Evolutionary conservation across 2,329 filamentous ascomycete species (phyloP).

Genomic region (Fusarium armeniacum): DNA sequence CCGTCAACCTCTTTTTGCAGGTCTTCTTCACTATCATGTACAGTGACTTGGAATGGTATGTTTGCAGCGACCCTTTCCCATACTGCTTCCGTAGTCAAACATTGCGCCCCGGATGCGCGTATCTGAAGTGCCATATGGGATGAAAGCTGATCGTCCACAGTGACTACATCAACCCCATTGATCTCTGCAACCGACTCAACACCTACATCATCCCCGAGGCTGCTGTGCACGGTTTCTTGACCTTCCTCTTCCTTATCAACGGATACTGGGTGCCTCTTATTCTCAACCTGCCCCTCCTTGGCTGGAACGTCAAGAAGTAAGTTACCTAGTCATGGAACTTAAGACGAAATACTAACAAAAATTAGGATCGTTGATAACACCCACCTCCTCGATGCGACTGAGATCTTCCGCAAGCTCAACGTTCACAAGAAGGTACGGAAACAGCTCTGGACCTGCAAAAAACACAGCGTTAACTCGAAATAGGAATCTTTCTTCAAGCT

Average conservation of each 20-base stretch:
- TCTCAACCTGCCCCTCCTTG: slow-evolving; percentile 91
- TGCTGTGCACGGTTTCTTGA: slow-evolving; percentile 95
- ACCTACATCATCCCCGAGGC: slow-evolving; percentile 99
- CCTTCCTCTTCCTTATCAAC: slow-evolving; percentile 96
- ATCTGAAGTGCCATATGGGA: slow-evolving; percentile 11
- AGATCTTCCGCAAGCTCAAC: slow-evolving; percentile 99
- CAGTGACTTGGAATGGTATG: slow-evolving; percentile 98
- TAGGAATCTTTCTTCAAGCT: slow-evolving; percentile 99
- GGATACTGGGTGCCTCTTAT: slow-evolving; percentile 97
- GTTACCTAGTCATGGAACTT: slow-evolving; percentile 54
- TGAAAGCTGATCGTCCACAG: slow-evolving; percentile 62
- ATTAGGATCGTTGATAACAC: slow-evolving; percentile 94
- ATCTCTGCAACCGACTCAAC: slow-evolving; percentile 99
- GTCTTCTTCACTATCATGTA: slow-evolving; percentile 99
- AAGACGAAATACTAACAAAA: slow-evolving; percentile 40
- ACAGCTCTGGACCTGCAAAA: background rate
- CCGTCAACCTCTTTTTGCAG: slow-evolving; percentile 99
- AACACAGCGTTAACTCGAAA: slow-evolving; percentile 46
- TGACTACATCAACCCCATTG: slow-evolving; percentile 99
- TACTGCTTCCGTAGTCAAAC: slow-evolving; percentile 28
- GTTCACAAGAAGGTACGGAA: slow-evolving; percentile 92
- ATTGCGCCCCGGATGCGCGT: slow-evolving; percentile 39
- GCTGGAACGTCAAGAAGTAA: slow-evolving; percentile 98
- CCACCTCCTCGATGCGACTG: slow-evolving; percentile 95
- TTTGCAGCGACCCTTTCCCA: slow-evolving; percentile 42